A percentile compares a stretch with the other conserved stretches of the same genome.
Conservation (phyloP, 257 asterid species). For the Nicotiana tomentosiformis region DNA sequence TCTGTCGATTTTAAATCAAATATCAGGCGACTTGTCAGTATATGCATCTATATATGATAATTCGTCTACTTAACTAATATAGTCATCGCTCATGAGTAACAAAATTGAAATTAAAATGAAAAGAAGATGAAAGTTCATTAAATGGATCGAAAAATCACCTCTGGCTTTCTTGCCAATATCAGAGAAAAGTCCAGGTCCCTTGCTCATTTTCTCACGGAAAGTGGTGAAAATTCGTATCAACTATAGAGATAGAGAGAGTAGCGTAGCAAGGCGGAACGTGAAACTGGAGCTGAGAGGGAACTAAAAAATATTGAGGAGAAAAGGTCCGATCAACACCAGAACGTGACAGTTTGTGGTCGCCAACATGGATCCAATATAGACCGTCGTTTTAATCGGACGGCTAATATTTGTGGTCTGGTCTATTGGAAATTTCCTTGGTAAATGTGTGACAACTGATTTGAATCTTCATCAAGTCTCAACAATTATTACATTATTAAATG, state of each 20-base stretch:
- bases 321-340: constrained; percentile 2
- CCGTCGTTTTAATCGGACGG: constrained; percentile 8
- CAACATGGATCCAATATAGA: not conserved
- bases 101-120: not conserved
- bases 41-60: not conserved
- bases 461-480: not conserved
- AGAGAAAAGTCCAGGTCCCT: constrained; percentile 92
- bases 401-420: not conserved
- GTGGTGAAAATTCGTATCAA: not conserved
- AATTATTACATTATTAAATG: not conserved
- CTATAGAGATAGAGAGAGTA: constrained; percentile 12
- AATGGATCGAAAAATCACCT: constrained; percentile 38
- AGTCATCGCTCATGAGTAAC: not conserved
- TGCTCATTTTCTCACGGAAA: constrained; percentile 49
- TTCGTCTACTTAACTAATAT: not conserved
- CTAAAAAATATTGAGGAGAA: constrained; percentile 8
- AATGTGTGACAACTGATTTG: not conserved
- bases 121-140: not conserved
- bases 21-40: not conserved
- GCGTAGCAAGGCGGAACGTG: not conserved
- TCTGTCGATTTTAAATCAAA: constrained; percentile 29
- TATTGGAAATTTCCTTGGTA: not conserved
- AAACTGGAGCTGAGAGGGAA: not conserved
- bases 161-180: constrained; percentile 92
- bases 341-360: constrained; percentile 1